Evolutionary conservation across 164 flowering plant species (phyloP), one percentile per base, ranked within the genome.

Genomic region (Tetrastigma voinierianum): DNA sequence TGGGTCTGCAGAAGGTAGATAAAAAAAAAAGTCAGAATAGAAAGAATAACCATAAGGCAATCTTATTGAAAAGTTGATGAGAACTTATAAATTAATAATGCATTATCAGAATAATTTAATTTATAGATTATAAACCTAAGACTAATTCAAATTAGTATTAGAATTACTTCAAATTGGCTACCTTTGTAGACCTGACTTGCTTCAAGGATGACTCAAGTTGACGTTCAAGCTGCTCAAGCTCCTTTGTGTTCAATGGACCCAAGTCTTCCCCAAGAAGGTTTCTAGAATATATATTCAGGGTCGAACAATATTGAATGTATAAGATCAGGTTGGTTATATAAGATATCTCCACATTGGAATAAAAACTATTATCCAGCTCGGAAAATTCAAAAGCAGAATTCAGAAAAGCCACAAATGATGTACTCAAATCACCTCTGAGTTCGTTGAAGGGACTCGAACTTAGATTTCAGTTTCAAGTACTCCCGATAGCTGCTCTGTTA

Each of bases 221-320:
- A 66, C 78, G 82, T 68, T 87, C 91, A 44, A 87, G 78, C 65
- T 80, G 82, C 75, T 87, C 87, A 25, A 87, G 80, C 53, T 87
- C 89, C 70, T 83, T 85, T n/a, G 80, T 62, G 68, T 74, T 79
- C 23, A 87, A 62, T 1, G 89, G 89, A 1, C 86, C 87, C 72
- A 87, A 67, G 49, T 87, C 91, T 65, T 87, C 89, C 44, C 91
- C 91, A 52, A 87, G 85, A 46, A 85, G 81, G 59, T 85, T 84
- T 67, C 91, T 86, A 59, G 15, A 20, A 57, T 13, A n/a, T n/a
- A n/a, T n/a, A n/a, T 10, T 48, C 23, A 51, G 15, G 9, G 53
- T n/a, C 32, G n/a, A 1, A n/a, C n/a, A n/a, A 8, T 18, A 9
- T 24, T 23, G 9, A 40, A 60, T 19, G 49, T 18, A 9, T 46